Percentiles rank a stretch among this genome's conserved stretches.
Conservation (phyloP, 805 yeast species). For the Blastobotrys parvus region DNA sequence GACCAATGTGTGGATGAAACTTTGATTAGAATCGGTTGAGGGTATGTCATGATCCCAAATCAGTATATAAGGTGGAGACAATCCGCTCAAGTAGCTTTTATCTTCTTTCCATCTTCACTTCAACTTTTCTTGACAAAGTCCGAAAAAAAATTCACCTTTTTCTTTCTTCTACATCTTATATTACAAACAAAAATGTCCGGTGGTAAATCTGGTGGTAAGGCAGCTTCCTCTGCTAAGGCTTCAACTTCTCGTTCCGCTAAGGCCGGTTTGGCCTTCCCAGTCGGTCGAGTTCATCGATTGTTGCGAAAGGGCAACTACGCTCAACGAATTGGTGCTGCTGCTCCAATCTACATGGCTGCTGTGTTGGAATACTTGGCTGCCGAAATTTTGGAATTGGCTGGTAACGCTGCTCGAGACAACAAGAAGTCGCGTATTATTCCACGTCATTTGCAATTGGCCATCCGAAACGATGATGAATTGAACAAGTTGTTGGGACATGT, state of each 20-base stretch:
- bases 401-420: slow-evolving; percentile 99
- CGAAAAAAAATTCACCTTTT: slow-evolving; percentile 17
- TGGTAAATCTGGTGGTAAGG: slow-evolving; percentile 82
- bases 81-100: slow-evolving; percentile 8
- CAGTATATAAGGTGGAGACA: slow-evolving; percentile 1
- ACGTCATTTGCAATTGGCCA: slow-evolving; percentile 97
- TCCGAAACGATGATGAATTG: slow-evolving; percentile 98
- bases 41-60: background rate
- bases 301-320: slow-evolving; percentile 97
- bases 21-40: background rate
- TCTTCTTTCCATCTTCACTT: slow-evolving; percentile 15
- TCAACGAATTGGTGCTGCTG: slow-evolving; percentile 98
- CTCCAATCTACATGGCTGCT: slow-evolving; percentile 94
- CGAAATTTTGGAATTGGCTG: slow-evolving; percentile 95
- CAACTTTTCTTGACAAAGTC: slow-evolving; percentile 10
- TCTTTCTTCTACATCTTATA: slow-evolving; percentile 3
- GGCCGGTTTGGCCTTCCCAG: slow-evolving; percentile 99
- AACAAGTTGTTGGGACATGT: slow-evolving; percentile 90
- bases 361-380: slow-evolving; percentile 96
- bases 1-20: no score
- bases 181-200: slow-evolving; percentile 58
- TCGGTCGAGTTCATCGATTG: slow-evolving; percentile 97
- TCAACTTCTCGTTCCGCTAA: slow-evolving; percentile 97
- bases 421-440: slow-evolving; percentile 98
- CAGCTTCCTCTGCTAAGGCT: slow-evolving; percentile 90